Evolutionary conservation across 768 basidiomycete genomes (phyloP).

Genomic region (Amylocystis lapponica): DNA sequence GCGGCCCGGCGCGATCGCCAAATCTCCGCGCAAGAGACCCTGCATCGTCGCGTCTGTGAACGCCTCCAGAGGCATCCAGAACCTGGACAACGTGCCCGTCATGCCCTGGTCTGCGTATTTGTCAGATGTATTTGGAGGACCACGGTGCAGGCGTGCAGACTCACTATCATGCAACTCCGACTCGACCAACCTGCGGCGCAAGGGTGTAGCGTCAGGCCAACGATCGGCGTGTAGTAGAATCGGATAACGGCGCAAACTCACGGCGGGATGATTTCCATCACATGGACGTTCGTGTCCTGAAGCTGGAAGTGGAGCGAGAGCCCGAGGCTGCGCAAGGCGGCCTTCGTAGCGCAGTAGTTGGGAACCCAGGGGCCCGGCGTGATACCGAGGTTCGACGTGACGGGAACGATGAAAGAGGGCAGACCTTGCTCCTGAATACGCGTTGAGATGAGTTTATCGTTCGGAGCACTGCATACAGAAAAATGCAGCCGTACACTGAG

Average conservation of each 20-base stretch:
- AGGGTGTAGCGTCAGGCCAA: too few relatives aligned
- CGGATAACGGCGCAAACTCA: slow-evolving; percentile 24
- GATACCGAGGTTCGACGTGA: slow-evolving; percentile 49
- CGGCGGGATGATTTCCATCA: slow-evolving; percentile 56
- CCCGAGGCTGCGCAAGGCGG: slow-evolving; percentile 48
- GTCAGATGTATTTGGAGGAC: not conserved
- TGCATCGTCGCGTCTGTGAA: slow-evolving; percentile 37
- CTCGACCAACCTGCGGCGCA: slow-evolving; percentile 52
- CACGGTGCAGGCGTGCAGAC: too few relatives aligned
- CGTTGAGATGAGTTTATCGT: too few relatives aligned
- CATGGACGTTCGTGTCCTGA: slow-evolving; percentile 42
- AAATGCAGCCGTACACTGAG: too few relatives aligned
- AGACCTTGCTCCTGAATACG: slow-evolving; percentile 35
- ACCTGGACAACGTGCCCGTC: slow-evolving; percentile 38
- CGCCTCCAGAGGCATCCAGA: slow-evolving; percentile 49
- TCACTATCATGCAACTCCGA: slow-evolving; percentile 57
- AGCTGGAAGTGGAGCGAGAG: slow-evolving; percentile 43
- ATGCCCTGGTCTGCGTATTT: slow-evolving; percentile 42
- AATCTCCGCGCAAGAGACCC: slow-evolving; percentile 31
- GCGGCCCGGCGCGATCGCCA: slow-evolving; percentile 24
- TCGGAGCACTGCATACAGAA: too few relatives aligned
- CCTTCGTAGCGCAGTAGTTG: slow-evolving; percentile 54
- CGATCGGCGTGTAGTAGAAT: not conserved
- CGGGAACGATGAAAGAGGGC: slow-evolving; percentile 42
- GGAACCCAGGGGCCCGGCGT: slow-evolving; percentile 36